Base-by-base conservation (phyloP, 192 early-diverging fungal species). In the Diversispora eburnea region DNA sequence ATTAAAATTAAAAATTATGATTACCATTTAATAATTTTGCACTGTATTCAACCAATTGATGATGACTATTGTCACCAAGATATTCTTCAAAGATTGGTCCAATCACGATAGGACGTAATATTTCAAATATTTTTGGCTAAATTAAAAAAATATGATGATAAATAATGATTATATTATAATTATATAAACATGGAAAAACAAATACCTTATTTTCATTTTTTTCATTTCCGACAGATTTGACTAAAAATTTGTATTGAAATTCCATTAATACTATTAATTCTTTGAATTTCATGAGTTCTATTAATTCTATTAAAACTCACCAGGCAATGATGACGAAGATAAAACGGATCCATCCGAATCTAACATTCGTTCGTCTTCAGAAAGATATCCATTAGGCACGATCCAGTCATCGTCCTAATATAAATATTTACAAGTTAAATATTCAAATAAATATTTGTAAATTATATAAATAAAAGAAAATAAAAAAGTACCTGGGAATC, bases 371-470 rank as follows among this genome's bases (percentile, higher is more conserved):
- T 93, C 92, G 77, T 92, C 92, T 52, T 92, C 91, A 4, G 91
- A 93, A 3, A 96, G 79, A 82, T 94, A 96, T 3, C 91, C 92
- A 76, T 91, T 87, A n/a, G 92, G 91, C 8, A 93, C 93, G 41
- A 94, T 81, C 89, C 92, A 94, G 13, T 85, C 42, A 5, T 66
- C 91, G 25, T 90, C 87, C 80, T 91, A 80, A 20, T 33, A 54
- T 42, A 48, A 56, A 8, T 54, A 8, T 25, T 19, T n/a, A 75
- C 57, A 22, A 49, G 7, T 19, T 17, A 22, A 20, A 41, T 8
- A 8, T 43, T 41, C 9, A 43, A n/a, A 8, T 51, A 51, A 51
- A 51, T 51, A 13, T 12, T 51, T 13, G 13, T 12, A 13, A 6
- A 51, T 51, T 13, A 12, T 12, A 51, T 51, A 51, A 12, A 12